Percentiles rank a stretch among this genome's conserved stretches.
phyloP scores from a whole-genome alignment of 768 basidiomycete species.

The Amanita brunnescens region DNA sequence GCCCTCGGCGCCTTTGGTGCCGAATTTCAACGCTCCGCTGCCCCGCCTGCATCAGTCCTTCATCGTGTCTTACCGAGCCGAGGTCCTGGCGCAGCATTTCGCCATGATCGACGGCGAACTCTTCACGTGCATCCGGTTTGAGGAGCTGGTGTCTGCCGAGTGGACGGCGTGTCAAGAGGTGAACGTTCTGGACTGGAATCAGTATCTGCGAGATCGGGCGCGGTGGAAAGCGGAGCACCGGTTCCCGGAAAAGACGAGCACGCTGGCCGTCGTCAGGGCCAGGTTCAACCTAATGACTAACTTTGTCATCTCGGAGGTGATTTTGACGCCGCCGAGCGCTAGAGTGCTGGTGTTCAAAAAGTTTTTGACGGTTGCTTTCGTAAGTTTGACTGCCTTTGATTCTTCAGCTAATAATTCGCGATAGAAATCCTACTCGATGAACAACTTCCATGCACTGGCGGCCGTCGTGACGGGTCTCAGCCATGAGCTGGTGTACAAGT shows the following conservation, averaged over 20 bases:
- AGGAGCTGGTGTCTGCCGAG: conserved; percentile 74
- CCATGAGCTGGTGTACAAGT: conserved; percentile 56
- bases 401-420: neutral
- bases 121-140: conserved; percentile 77
- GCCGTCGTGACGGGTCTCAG: conserved; percentile 75
- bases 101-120: conserved; percentile 85
- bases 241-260: conserved; percentile 54
- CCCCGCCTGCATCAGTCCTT: conserved; percentile 57
- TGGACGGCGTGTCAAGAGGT: conserved; percentile 57
- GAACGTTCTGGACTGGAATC: conserved; percentile 75
- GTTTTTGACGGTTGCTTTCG: conserved; percentile 83
- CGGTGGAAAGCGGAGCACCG: conserved; percentile 57
- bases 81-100: conserved; percentile 66
- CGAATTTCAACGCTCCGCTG: conserved; percentile 25
- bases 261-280: conserved; percentile 64
- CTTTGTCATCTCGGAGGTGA: conserved; percentile 75
- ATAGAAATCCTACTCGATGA: conserved; percentile 74
- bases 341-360: conserved; percentile 61
- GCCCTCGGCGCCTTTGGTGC: conserved; percentile 18
- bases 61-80: conserved; percentile 54
- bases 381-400: conserved; percentile 26
- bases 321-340: conserved; percentile 60
- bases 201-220: conserved; percentile 69
- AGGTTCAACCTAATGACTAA: conserved; percentile 81
- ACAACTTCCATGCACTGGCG: conserved; percentile 71